Evolutionary conservation across 2,329 filamentous ascomycete species (phyloP).

Genomic region (Trichoderma aggressivum): DNA sequence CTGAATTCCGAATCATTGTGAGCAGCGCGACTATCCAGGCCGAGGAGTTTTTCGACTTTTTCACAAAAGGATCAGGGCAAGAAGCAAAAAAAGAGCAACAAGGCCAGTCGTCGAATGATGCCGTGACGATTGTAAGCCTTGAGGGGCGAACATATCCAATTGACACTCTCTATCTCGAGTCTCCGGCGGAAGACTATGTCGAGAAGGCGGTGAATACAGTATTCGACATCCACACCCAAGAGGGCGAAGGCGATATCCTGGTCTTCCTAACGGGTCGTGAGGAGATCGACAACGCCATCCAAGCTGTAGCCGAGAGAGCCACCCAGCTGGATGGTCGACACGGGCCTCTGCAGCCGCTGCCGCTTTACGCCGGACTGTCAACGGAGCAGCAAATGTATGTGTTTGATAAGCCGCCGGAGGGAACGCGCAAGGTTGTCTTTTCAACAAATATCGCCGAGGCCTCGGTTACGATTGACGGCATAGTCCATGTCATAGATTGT

Average conservation of each 20-base stretch:
- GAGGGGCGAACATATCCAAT: slow-evolving; percentile 88
- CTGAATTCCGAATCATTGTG: slow-evolving; percentile 82
- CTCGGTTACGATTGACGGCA: slow-evolving; percentile 88
- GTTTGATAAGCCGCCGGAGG: slow-evolving; percentile 77
- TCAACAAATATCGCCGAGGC: slow-evolving; percentile 96
- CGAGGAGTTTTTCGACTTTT: slow-evolving; percentile 79
- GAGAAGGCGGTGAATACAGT: slow-evolving; percentile 78
- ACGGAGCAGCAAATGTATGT: slow-evolving; percentile 94
- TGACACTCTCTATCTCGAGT: slow-evolving; percentile 76
- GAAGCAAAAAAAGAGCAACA: slow-evolving; percentile 26
- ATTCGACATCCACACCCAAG: slow-evolving; percentile 80
- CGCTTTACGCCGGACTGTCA: slow-evolving; percentile 83
- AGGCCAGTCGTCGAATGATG: slow-evolving; percentile 29
- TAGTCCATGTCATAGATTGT: slow-evolving; percentile 85
- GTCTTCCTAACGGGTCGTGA: slow-evolving; percentile 91
- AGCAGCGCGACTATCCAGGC: slow-evolving; percentile 93
- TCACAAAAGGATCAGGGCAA: slow-evolving; percentile 46
- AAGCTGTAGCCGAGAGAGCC: slow-evolving; percentile 71
- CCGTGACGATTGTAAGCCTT: slow-evolving; percentile 66
- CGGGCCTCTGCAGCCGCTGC: slow-evolving; percentile 47
- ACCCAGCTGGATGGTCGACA: slow-evolving; percentile 48
- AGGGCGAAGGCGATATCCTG: slow-evolving; percentile 80
- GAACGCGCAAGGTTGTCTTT: slow-evolving; percentile 86
- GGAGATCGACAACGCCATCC: slow-evolving; percentile 82
- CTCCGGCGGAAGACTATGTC: slow-evolving; percentile 80